phyloP scores from a whole-genome alignment of 805 yeast species.

The Sungouiella thailandica region DNA sequence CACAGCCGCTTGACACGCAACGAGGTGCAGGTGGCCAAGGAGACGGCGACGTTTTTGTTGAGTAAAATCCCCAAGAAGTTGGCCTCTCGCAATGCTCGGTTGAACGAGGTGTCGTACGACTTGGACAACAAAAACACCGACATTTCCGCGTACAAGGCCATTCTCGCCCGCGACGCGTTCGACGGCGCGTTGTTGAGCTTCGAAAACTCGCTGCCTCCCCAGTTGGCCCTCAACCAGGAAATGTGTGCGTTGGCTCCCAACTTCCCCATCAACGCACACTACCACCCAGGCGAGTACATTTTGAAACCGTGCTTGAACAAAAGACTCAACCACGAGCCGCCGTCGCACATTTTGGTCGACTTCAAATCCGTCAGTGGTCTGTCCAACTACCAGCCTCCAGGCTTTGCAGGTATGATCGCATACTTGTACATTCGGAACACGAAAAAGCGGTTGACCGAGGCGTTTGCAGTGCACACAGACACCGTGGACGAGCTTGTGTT shows the following conservation, averaged over 20 bases:
- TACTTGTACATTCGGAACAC: conserved; percentile 65
- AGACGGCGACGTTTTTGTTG: conserved; percentile 48
- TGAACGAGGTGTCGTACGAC: conserved; percentile 35
- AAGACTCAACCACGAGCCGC: conserved; percentile 46
- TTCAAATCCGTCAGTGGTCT: conserved; percentile 64
- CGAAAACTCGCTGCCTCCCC: conserved; percentile 44
- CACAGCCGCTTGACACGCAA: conserved; percentile 48
- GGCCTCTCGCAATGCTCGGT: conserved; percentile 37
- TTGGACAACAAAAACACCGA: conserved; percentile 41
- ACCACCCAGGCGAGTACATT: conserved; percentile 21
- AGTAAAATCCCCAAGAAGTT: conserved; percentile 59
- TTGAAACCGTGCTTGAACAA: conserved; percentile 44
- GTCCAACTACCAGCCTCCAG: conserved; percentile 56
- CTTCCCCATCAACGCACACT: conserved; percentile 51
- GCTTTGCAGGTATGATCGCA: conserved; percentile 67
- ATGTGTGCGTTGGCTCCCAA: conserved; percentile 68
- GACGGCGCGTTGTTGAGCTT: conserved; percentile 52
- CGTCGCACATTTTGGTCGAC: conserved; percentile 70
- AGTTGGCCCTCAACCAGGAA: conserved; percentile 62
- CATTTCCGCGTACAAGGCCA: conserved; percentile 61
- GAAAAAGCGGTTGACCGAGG: conserved; percentile 66
- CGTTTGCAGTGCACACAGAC: conserved; percentile 64
- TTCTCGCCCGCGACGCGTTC: conserved; percentile 56
- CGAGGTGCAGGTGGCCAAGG: conserved; percentile 46
- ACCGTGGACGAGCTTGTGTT: conserved; percentile 50